Base-by-base conservation (phyloP, 306 rosid species). In the Sicyos baderoa region DNA sequence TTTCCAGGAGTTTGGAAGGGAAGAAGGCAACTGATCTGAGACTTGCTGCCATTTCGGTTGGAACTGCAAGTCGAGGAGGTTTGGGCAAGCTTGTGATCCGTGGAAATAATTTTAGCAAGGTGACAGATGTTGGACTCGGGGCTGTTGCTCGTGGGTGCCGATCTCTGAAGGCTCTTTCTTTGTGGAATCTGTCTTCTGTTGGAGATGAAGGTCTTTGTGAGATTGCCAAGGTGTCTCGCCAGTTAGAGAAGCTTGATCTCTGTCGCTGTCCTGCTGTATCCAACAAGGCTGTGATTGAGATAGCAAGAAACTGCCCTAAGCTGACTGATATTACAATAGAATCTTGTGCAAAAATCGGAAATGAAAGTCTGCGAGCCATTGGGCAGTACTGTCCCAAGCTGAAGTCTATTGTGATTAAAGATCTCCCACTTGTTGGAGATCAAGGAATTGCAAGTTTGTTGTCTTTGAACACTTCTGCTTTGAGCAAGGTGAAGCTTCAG, bases 31-130 rank as follows among this genome's bases (percentile, higher is more conserved):
- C 97, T 16, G 97, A 94, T 84, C 84, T 90, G 53, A 90, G 96
- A 79, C 95, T 94, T 68, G 97, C 99, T 68, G 96, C 99, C 10
- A 72, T 90, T 54, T 81, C 96, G 13, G 87, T 94, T 80, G 92
- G 99, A 61, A 76, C 99, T 22, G 83, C 95, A 17, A 78, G 84
- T 72, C 92, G 95, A 5, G 99, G 99, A 40, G 99, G 99, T 58
- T 73, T 94, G 74, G 97, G 97, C 40, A 88, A 90, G 76, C 97
- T 94, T 70, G 53, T 80, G 0, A 87, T 94, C 68, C 80, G 73
- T 25, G 96, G 95, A 64, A 76, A 79, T 82, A 76, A 80, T 76
- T 84, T 18, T 32, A 29, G 82, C 54, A 77, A 71, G 16, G 84
- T 86, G 37, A 94, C 99, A 35, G 55, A 80, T 68, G 58, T 75